Base-by-base conservation (phyloP, 2,329 filamentous ascomycete genomes). In the Microcera coccophila region DNA sequence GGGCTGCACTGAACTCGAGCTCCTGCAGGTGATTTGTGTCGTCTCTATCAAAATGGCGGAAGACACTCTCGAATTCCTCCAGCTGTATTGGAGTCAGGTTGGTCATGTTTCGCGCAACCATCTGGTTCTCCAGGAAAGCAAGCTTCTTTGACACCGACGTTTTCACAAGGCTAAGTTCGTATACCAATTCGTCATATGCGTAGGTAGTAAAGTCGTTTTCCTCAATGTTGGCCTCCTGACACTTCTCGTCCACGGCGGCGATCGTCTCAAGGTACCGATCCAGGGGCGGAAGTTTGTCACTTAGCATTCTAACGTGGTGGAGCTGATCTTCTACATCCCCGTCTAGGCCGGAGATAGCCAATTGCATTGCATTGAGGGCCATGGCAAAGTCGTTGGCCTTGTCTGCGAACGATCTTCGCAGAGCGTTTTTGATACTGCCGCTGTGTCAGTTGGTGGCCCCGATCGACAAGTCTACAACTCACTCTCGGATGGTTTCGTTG, bases 171-270 rank as follows among this genome's bases (percentile, higher is more conserved):
- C 88, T 84, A 45, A 97, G 77, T 68, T 98, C 93, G 69, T 98
- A 98, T 47, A 83, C 82, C 32, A 98, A 77, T 68, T 98, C 93
- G 62, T 98, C 93, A 64, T 97, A 93, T 9, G 91, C 95, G 69
- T 97, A 97, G 8, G 91, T 97, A n/a, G 93, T 98, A 66, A 93
- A 97, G 71, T 98, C 93, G 66, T 98, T 98, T 61, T 98, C 93
- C 67, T 98, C 93, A 51, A 98, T 96, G 64, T 98, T 97, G 49
- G 93, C 93, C 71, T 97, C 91, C 47, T 84, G 79, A 63, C 93
- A 98, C 68, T 95, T 89, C 50, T 82, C 81, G 60, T 96, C 90
- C 36, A 97, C 78, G 10, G 81, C 81, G 12, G 82, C 87, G 61
- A 98, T 96, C 50, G 89, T 87, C 50, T 88, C 83, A 31, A 98